Conservation (phyloP, 1,284 basidiomycete species). For the Sphaerobolus stellatus region DNA sequence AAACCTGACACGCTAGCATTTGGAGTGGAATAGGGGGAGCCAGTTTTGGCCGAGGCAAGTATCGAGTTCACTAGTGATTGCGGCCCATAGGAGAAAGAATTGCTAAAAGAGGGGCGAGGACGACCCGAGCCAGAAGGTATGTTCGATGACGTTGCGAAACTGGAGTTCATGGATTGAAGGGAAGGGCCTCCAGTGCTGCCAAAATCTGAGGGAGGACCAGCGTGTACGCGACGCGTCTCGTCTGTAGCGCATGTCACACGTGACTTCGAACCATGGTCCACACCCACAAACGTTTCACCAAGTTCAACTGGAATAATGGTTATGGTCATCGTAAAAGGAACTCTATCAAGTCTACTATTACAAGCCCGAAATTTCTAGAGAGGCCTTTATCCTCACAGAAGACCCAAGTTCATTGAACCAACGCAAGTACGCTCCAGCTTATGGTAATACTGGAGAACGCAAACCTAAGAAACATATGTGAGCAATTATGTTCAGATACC, state of each 20-base stretch:
- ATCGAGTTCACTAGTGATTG: slow-evolving; percentile 69
- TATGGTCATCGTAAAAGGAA: background rate
- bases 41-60: slow-evolving; percentile 53
- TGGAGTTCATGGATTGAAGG: too few species aligned
- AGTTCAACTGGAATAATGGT: background rate
- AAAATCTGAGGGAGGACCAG: too few species aligned
- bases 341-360: background rate
- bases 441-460: slow-evolving; percentile 23
- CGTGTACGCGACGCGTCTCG: slow-evolving; percentile 13
- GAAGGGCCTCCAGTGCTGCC: too few species aligned
- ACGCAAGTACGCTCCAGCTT: slow-evolving; percentile 16
- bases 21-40: slow-evolving; percentile 34
- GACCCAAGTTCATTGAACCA: slow-evolving; percentile 20
- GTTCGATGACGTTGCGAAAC: slow-evolving; percentile 2
- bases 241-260: background rate
- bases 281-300: slow-evolving; percentile 3
- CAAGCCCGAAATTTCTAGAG: background rate
- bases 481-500: too few species aligned
- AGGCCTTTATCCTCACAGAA: background rate
- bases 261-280: background rate
- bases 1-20: slow-evolving; percentile 41
- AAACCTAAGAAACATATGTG: slow-evolving; percentile 19
- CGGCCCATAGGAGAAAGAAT: slow-evolving; percentile 80
- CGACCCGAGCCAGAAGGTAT: slow-evolving; percentile 48
- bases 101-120: slow-evolving; percentile 64